Evolutionary conservation across 2,329 filamentous ascomycete species (phyloP), one percentile per base, ranked within the genome.

Genomic region (Kalmusia sp.): DNA sequence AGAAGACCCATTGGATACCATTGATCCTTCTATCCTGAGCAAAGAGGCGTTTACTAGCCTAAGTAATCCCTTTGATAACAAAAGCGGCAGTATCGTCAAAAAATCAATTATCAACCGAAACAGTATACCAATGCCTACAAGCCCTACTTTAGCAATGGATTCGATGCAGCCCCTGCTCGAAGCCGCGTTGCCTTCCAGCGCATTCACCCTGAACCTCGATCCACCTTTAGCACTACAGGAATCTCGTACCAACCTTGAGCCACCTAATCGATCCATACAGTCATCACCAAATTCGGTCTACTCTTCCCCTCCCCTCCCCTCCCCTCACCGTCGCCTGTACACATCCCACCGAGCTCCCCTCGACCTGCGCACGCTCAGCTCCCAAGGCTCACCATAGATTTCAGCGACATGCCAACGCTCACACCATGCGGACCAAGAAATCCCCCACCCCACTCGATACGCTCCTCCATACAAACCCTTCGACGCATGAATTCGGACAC

Each of bases 401-500:
- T 70, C 39, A 40, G 51, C 3, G 47, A 54, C 35, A 57, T 70
- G 37, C 69, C 68, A 0, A 59, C 49, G 1, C 61, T 72, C 1
- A 22, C 38, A 0, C 64, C 58, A 1, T 45, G 46, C 14, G 68
- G 68, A 1, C 76, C 76, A 0, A 72, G 76, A 39, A 51, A 57
- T 2, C 66, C 64, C 7, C 73, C 76, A 2, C 68, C 71, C 1
- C 70, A 70, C 48, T 69, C 71, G 11, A 60, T 79, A 4, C 70
- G 75, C 12, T 68, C 70, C 27, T 75, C 73, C 6, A 74, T 77
- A 35, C 67, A 68, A 53, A 71, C 71, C 15, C 65, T 79, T 3
- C 64, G 77, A 5, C 68, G 76, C 17, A 78, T 78, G 76, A 79
- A 79, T 57, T 75, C 71, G 22, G 76, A 78, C 47, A 69, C 72